Evolutionary conservation across 2,329 filamentous ascomycete species (phyloP).

Genomic region (Ophioceras dolichostomum): DNA sequence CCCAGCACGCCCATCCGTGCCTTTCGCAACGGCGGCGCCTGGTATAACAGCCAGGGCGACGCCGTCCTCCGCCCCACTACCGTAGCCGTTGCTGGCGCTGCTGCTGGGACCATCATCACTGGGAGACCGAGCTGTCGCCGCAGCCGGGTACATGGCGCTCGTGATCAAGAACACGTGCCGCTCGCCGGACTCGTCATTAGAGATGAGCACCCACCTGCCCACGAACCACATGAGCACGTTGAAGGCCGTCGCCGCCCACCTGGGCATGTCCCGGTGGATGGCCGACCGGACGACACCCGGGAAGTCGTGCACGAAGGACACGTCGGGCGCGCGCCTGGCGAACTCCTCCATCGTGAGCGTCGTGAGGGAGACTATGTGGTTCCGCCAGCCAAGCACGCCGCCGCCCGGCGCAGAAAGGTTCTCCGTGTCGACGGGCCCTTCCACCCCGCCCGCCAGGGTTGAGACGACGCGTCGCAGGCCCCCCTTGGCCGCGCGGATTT

Average conservation of each 20-base stretch:
- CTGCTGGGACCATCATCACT: too few species aligned
- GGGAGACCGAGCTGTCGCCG: too few species aligned
- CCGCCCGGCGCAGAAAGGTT: conserved; percentile 23
- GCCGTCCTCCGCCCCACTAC: conserved; percentile 9
- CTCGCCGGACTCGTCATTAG: conserved; percentile 23
- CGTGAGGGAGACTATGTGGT: conserved; percentile 34
- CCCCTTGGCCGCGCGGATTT: conserved; percentile 28
- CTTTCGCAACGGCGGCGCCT: conserved; percentile 10
- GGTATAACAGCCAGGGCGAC: conserved; percentile 6
- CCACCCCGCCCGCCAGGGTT: conserved; percentile 40
- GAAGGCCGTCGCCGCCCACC: conserved; percentile 4
- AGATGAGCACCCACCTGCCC: conserved; percentile 8
- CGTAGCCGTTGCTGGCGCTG: too few species aligned
- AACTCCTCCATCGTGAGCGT: conserved; percentile 35
- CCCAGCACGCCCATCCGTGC: conserved; percentile 17
- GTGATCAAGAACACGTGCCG: conserved; percentile 24
- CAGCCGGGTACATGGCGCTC: conserved; percentile 17
- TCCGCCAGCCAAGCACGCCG: conserved; percentile 24
- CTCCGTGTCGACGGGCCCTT: conserved; percentile 31
- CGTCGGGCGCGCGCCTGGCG: conserved; percentile 27
- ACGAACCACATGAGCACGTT: conserved; percentile 17
- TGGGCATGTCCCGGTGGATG: conserved; percentile 5
- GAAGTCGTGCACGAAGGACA: conserved; percentile 26
- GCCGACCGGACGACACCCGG: conserved; percentile 24
- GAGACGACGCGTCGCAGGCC: conserved; percentile 38